These are phyloP conservation scores for Magnolia kwangsiensis DNA, from an alignment of 164 flowering plant species.

Conservation along the genomic window DNA sequence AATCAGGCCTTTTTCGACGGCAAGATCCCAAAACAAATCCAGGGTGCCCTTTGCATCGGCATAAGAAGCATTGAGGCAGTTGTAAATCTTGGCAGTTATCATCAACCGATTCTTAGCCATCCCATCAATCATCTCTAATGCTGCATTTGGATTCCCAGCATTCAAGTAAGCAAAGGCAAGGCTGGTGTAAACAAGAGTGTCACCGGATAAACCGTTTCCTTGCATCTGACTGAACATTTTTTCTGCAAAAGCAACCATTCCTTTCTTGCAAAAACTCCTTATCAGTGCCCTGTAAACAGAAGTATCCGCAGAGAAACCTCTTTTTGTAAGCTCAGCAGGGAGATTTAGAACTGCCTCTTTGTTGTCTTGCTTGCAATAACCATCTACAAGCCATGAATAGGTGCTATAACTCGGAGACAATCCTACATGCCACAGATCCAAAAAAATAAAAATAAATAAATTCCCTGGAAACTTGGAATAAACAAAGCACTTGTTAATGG, in stretches of 20 bases:
- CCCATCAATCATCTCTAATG: conserved; percentile 52
- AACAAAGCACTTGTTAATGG: neutral
- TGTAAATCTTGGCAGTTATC: conserved; percentile 55
- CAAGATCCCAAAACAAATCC: conserved; percentile 52
- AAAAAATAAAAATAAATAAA: neutral
- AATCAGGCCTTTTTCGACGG: conserved; percentile 47
- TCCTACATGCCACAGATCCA: conserved; percentile 34
- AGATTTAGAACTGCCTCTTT: conserved; percentile 47
- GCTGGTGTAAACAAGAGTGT: conserved; percentile 54
- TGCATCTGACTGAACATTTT: conserved; percentile 50
- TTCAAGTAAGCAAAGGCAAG: conserved; percentile 67
- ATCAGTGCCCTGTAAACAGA: conserved; percentile 79
- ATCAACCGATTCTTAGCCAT: conserved; percentile 60
- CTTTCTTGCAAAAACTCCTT: conserved; percentile 65
- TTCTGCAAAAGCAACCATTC: conserved; percentile 56
- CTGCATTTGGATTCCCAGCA: conserved; percentile 40
- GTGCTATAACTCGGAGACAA: conserved; percentile 66
- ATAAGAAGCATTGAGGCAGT: conserved; percentile 55
- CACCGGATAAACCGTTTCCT: conserved; percentile 55
- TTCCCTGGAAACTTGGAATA: neutral
- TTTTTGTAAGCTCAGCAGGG: conserved; percentile 45
- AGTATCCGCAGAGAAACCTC: conserved; percentile 47
- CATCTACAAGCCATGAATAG: conserved; percentile 83
- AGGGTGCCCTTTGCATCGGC: conserved; percentile 32
- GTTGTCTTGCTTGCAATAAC: conserved; percentile 49